Conservation (phyloP, 495 filamentous ascomycete genomes). For the Neurospora hispaniola region DNA sequence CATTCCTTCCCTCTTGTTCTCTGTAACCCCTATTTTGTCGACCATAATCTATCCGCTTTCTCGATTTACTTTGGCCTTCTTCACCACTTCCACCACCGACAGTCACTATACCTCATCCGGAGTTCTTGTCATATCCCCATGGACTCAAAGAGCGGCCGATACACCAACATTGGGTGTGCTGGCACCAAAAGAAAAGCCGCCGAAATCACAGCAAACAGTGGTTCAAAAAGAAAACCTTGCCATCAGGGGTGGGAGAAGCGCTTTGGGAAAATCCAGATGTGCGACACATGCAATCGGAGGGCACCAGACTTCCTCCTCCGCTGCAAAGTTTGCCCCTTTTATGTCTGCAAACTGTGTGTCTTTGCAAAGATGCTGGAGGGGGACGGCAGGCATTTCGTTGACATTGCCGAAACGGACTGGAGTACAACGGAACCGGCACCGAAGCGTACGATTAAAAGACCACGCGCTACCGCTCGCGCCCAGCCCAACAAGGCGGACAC, state of each 20-base stretch:
- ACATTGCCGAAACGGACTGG: slow-evolving; percentile 7
- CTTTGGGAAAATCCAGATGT: slow-evolving; percentile 15
- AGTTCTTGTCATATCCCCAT: neutral
- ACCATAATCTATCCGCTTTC: neutral
- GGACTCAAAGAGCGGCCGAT: neutral
- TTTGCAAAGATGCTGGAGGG: neutral
- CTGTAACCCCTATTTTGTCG: neutral
- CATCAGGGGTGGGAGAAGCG: neutral
- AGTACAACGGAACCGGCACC: neutral
- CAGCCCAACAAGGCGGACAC: neutral
- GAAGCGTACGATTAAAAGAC: neutral
- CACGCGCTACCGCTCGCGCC: neutral
- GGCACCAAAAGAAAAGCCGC: neutral
- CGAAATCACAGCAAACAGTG: neutral
- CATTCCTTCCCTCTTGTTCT: neutral
- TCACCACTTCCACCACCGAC: neutral
- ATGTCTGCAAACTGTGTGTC: slow-evolving; percentile 13
- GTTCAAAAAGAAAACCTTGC: neutral
- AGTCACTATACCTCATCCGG: neutral
- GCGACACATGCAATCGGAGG: slow-evolving; percentile 15
- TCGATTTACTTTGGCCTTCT: neutral
- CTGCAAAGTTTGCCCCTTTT: slow-evolving; percentile 6
- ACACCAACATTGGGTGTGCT: neutral
- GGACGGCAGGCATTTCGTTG: slow-evolving; percentile 9
- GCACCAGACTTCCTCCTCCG: slow-evolving; percentile 6